Base-by-base conservation (phyloP, 1,139 yeast species). In the Candida pseudocylindracea region DNA sequence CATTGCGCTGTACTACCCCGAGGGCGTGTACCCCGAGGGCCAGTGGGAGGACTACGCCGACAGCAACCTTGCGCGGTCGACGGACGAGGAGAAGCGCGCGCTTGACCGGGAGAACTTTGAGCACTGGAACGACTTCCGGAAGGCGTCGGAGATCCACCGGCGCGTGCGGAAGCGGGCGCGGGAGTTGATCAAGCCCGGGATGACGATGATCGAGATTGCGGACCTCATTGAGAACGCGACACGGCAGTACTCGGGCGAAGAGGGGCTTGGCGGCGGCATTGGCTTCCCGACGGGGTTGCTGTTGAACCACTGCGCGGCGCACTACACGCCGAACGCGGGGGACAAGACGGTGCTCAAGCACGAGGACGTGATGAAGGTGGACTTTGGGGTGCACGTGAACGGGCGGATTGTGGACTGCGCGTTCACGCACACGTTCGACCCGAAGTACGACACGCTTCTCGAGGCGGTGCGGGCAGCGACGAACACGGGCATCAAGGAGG, bases 251-350 rank as follows among this genome's bases (percentile, higher is more conserved):
- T 15, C 20, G 20, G 20, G 20, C 20, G 20, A 15, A 6, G 20
- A 6, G 6, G 6, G 6, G 20, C 63, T 67, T 37, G 55, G 52
- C 33, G 91, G 85, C 10, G 99, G 99, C 30, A 70, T 85, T 45
- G 99, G 96, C 2, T 88, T 88, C 62, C 99, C 99, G 31, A 83
- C 96, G 9, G 99, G 99, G 35, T 65, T 91, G 33, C 80, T 94
- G 1, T 55, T 85, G 40, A 91, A 88, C 54, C 80, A 85, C 48
- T 76, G 83, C 44, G 99, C 99, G 26, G 98, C 98, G 0, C 99
- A 91, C 51, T 88, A 83, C 53, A 85, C 96, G 0, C 99, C 99
- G 12, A 88, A 88, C 53, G 74, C 92, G 12, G 94, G 94, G 12
- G 98, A 91, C 52, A 80, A 72, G 44, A 65, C 78, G 8, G 76